phyloP scores from a whole-genome alignment of 768 basidiomycete genomes.

The Podaxis sp. region DNA sequence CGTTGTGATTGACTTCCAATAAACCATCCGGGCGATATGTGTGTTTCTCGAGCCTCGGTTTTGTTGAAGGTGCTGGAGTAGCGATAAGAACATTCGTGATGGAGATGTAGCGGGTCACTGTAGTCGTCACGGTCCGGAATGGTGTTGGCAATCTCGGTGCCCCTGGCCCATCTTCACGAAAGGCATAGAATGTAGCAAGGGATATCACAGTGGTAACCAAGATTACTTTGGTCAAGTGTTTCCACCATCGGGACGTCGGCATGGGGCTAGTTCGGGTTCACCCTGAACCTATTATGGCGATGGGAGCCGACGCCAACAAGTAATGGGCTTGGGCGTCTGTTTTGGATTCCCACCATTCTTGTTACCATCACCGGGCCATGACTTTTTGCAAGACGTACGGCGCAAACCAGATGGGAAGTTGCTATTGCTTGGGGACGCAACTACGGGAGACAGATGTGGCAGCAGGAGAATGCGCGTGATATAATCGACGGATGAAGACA shows the following conservation, averaged over 20 bases:
- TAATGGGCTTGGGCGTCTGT: background rate
- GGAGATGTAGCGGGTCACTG: background rate
- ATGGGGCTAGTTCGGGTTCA: background rate
- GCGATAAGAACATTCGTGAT: background rate
- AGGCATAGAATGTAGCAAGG: background rate
- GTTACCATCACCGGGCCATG: background rate
- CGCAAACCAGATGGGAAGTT: too few species aligned
- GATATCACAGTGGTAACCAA: background rate
- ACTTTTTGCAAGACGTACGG: too few species aligned
- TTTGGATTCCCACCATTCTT: background rate
- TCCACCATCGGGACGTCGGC: background rate
- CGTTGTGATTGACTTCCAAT: slow-evolving; percentile 34
- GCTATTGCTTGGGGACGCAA: too few species aligned
- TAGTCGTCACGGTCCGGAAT: slow-evolving; percentile 4
- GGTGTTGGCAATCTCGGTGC: background rate
- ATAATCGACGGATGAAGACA: too few species aligned
- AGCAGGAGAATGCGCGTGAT: too few species aligned
- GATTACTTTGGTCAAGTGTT: background rate
- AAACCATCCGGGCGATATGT: slow-evolving; percentile 33
- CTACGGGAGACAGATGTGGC: too few species aligned
- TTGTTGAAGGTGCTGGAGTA: background rate
- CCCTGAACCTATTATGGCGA: background rate
- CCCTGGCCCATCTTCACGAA: background rate
- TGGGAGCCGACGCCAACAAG: background rate
- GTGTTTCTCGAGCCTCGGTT: slow-evolving; percentile 24